Evolutionary conservation across 1,284 basidiomycete species (phyloP), one percentile per base, ranked within the genome.

Genomic region (Ganoderma lingzhi): DNA sequence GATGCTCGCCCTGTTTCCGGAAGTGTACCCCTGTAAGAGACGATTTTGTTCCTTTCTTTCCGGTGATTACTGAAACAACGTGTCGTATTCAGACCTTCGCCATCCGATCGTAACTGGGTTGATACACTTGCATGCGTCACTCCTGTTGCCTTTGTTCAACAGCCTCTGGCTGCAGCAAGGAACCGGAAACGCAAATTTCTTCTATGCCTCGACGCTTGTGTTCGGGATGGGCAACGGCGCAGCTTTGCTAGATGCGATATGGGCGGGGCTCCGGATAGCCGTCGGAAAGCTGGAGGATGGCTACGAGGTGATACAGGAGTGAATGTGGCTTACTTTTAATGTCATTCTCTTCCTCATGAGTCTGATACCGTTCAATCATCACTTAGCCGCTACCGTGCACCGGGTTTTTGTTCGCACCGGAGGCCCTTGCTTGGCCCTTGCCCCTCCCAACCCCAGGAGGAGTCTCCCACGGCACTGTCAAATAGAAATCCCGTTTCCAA

Each of bases 161-260:
- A 89, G 96, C 70, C 84, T 99, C 4, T 99, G 98, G 97, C 87
- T 99, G 5, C 85, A 86, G 9, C 93, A 96, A 63, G 97, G 96
- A 0, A 95, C 96, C 6, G 97, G 96, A 1, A 99, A 99, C 77
- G 96, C 97, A 58, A 99, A 99, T 80, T 99, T 99, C 82, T 99
- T 96, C 84, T 99, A 98, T 78, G 97, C 97, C 0, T 92, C 93
- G 5, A 98, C 96, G 1, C 85, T 99, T 73, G 97, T 99, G 5
- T 97, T 97, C 80, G 96, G 94, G 0, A 86, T 96, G 74, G 94
- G 93, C 9, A 93, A 96, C 65, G 95, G 94, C 0, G 88, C 92
- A n/a, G 91, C 91, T 5, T 76, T 97, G 44, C 85, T 96, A 6
- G 96, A 98, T 76, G 89, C 89, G 14, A 84, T 94, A 32, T 96